phyloP scores from a whole-genome alignment of 2,329 filamentous ascomycete genomes.

The Aspergillus caelatus region DNA sequence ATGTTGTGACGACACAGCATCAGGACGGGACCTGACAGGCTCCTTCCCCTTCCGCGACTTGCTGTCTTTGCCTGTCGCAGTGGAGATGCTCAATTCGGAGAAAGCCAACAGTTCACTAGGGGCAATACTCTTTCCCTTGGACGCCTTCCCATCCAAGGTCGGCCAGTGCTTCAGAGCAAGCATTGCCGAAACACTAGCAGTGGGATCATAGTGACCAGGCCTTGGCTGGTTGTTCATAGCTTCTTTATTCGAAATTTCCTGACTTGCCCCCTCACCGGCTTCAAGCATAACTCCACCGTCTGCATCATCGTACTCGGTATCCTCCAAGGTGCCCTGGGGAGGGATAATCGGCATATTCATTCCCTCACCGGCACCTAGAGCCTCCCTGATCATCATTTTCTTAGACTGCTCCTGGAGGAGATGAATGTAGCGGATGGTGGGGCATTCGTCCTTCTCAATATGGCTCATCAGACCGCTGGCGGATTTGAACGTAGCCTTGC shows the following conservation, averaged over 20 bases:
- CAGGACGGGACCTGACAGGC: background rate
- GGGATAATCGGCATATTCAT: conserved; percentile 4
- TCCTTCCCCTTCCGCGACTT: conserved; percentile 12
- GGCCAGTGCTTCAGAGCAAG: conserved; percentile 31
- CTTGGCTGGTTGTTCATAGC: conserved; percentile 23
- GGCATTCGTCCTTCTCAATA: conserved; percentile 57
- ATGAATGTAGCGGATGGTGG: conserved; percentile 42
- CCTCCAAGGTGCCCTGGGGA: background rate
- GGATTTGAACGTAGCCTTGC: conserved; percentile 49
- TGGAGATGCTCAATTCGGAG: conserved; percentile 12
- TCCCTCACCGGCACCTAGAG: conserved; percentile 20
- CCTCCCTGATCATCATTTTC: conserved; percentile 50
- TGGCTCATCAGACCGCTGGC: conserved; percentile 57
- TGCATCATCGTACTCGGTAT: conserved; percentile 13
- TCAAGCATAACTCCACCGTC: conserved; percentile 29
- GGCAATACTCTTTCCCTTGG: background rate
- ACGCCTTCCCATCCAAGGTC: background rate
- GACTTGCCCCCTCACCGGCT: background rate
- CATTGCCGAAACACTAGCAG: conserved; percentile 4
- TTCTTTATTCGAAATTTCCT: conserved; percentile 17
- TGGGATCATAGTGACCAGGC: conserved; percentile 4
- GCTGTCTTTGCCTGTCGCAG: background rate
- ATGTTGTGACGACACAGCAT: background rate
- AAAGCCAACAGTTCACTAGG: conserved; percentile 26
- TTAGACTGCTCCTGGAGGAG: conserved; percentile 55